Evolutionary conservation across 2,329 filamentous ascomycete species (phyloP).

Genomic region (Exophiala alcalophila): DNA sequence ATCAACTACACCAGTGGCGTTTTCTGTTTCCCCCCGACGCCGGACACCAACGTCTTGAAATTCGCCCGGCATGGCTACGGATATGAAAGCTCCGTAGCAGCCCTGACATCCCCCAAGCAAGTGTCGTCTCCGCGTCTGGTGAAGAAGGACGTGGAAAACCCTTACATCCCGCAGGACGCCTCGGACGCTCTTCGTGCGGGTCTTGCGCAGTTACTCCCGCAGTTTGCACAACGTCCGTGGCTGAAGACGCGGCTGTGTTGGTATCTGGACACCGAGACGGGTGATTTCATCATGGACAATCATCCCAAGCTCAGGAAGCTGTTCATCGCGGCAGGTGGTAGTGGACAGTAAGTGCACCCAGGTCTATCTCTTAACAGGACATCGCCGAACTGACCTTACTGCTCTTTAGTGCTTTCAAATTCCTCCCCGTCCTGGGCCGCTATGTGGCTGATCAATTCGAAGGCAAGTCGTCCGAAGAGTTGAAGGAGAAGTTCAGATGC

Average conservation of each 20-base stretch:
- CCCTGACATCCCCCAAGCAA: background rate
- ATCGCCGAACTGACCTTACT: too few relatives aligned
- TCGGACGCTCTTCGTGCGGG: conserved; percentile 59
- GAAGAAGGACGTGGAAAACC: background rate
- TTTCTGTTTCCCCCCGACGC: conserved; percentile 53
- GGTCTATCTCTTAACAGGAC: too few relatives aligned
- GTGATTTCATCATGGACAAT: conserved; percentile 67
- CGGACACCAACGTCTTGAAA: conserved; percentile 56
- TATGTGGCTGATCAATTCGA: conserved; percentile 48
- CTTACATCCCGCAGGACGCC: conserved; percentile 50
- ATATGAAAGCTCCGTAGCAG: conserved; percentile 43
- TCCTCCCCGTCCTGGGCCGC: conserved; percentile 61
- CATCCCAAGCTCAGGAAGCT: conserved; percentile 57
- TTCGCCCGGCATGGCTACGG: conserved; percentile 67
- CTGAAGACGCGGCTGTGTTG: conserved; percentile 64
- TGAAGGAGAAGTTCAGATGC: conserved; percentile 54
- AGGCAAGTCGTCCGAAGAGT: conserved; percentile 40
- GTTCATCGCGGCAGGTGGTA: conserved; percentile 51
- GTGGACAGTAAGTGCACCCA: conserved; percentile 45
- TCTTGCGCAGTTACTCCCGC: conserved; percentile 60
- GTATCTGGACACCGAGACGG: conserved; percentile 70
- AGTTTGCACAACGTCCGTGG: conserved; percentile 59
- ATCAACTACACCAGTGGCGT: conserved; percentile 48
- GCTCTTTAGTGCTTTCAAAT: conserved; percentile 58
- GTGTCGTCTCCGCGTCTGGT: background rate